phyloP scores from a whole-genome alignment of 768 basidiomycete species.

The Suillus hirtellus region DNA sequence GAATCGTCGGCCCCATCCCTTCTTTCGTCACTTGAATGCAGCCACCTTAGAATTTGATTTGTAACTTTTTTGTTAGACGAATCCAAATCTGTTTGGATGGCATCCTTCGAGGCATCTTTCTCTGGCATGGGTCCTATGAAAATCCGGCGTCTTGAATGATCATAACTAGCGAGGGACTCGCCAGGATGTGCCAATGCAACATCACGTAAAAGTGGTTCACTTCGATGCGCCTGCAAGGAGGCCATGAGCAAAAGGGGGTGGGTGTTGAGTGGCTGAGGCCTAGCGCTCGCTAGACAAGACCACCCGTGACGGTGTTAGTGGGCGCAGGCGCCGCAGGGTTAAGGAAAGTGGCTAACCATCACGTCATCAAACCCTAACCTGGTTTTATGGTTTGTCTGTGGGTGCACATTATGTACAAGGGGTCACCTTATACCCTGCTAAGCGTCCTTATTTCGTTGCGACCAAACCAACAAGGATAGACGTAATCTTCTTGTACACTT shows the following conservation, averaged over 20 bases:
- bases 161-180: slow-evolving; percentile 13
- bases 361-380: slow-evolving; percentile 28
- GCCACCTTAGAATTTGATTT: slow-evolving; percentile 25
- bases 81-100: slow-evolving; percentile 40
- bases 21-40: slow-evolving; percentile 23
- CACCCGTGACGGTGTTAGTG: neutral
- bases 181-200: neutral
- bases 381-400: slow-evolving; percentile 8
- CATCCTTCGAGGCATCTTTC: slow-evolving; percentile 51
- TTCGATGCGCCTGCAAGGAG: neutral
- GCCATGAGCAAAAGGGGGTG: neutral
- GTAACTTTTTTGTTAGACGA: slow-evolving; percentile 27
- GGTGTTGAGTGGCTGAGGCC: neutral
- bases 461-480: too few relatives aligned
- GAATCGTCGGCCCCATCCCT: slow-evolving; percentile 38
- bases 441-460: too few relatives aligned
- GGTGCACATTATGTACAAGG: too few relatives aligned
- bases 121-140: slow-evolving; percentile 82
- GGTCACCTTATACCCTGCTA: too few relatives aligned
- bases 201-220: neutral
- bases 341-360: neutral
- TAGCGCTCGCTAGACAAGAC: neutral
- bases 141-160: slow-evolving; percentile 47
- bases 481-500: too few relatives aligned
- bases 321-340: too few relatives aligned